phyloP scores from a whole-genome alignment of 2,329 filamentous ascomycete genomes.

The Ilyonectria destructans region DNA sequence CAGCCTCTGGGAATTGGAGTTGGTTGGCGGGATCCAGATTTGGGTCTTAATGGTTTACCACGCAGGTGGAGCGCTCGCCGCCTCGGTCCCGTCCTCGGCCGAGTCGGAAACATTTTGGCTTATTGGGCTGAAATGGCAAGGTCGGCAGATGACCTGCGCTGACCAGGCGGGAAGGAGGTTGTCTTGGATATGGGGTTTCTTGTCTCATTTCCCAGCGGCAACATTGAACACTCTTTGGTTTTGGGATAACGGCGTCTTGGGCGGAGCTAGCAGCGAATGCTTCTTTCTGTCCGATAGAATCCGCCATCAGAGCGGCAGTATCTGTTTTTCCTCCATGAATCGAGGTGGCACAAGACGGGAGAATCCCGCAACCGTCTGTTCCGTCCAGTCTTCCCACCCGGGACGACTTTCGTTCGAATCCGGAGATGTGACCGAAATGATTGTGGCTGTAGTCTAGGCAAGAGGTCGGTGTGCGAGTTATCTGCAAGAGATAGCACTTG shows the following conservation, averaged over 20 bases:
- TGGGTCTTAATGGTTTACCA: constrained; percentile 5
- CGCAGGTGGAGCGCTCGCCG: constrained; percentile 7
- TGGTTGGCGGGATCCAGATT: not conserved
- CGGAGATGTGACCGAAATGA: constrained; percentile 6
- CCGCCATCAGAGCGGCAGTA: constrained; percentile 35
- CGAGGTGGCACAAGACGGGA: constrained; percentile 42
- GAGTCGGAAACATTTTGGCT: constrained; percentile 9
- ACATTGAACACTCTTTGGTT: constrained; percentile 10
- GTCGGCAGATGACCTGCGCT: not conserved
- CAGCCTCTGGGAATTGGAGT: constrained; percentile 5
- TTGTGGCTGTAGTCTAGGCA: not conserved
- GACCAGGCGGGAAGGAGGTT: not conserved
- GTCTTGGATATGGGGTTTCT: constrained; percentile 5
- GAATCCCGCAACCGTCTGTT: constrained; percentile 21
- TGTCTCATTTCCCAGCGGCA: constrained; percentile 17
- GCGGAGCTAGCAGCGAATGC: constrained; percentile 17
- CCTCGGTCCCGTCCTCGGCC: constrained; percentile 11
- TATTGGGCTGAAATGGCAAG: constrained; percentile 14
- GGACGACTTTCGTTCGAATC: constrained; percentile 7
- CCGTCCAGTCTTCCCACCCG: constrained; percentile 11
- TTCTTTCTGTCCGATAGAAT: constrained; percentile 33
- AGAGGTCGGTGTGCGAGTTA: not conserved
- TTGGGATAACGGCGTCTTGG: constrained; percentile 14
- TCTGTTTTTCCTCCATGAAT: constrained; percentile 45
- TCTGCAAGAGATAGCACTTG: not conserved